phyloP scores from a whole-genome alignment of 441 rosid genomes.

The Jatropha podagrica region DNA sequence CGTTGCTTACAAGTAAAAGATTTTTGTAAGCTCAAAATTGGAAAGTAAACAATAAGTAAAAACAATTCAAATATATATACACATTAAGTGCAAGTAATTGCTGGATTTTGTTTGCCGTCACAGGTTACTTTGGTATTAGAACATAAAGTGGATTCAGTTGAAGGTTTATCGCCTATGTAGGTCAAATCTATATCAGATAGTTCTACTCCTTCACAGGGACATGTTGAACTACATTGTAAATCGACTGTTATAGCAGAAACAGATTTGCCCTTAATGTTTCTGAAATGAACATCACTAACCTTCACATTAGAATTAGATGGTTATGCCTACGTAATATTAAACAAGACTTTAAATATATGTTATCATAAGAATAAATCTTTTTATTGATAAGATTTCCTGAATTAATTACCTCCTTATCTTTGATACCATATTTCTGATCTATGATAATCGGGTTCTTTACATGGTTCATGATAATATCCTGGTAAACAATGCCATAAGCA shows the following conservation, averaged over 20 bases:
- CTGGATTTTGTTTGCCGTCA: conserved; percentile 17
- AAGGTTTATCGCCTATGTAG: conserved; percentile 11
- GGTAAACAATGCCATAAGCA: conserved; percentile 47
- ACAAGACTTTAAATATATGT: neutral
- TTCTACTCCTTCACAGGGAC: conserved; percentile 49
- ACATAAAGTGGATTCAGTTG: conserved; percentile 23
- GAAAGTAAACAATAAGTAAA: neutral
- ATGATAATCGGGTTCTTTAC: conserved; percentile 74
- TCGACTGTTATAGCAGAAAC: conserved; percentile 32
- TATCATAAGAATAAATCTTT: no score
- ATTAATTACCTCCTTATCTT: neutral
- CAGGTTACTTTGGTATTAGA: conserved; percentile 26
- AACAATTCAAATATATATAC: no score
- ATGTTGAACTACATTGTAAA: conserved; percentile 41
- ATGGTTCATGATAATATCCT: conserved; percentile 55
- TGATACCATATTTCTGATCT: conserved; percentile 43
- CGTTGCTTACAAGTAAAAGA: neutral
- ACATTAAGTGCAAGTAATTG: no score
- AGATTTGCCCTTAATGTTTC: conserved; percentile 61
- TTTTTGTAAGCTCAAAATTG: neutral
- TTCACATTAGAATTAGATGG: conserved; percentile 37
- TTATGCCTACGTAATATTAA: conserved; percentile 23
- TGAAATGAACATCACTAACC: conserved; percentile 49
- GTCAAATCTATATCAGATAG: conserved; percentile 41
- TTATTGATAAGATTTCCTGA: no score